Evolutionary conservation across 345 rosid genomes (phyloP).

Genomic region (Citrus mangshanensis): DNA sequence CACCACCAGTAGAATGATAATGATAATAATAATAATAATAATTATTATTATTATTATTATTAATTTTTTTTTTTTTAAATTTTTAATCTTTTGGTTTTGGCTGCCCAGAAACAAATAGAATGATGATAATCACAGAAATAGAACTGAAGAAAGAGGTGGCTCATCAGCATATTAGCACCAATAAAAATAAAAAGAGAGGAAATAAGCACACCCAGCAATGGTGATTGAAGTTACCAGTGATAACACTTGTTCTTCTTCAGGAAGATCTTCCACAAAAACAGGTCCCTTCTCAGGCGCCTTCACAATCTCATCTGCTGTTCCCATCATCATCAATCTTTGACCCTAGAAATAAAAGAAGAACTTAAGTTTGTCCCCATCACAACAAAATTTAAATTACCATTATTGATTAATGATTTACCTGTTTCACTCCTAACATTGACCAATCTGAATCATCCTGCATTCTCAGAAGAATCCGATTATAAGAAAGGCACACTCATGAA

Average conservation of each 20-base stretch:
- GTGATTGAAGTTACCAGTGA: conserved; percentile 45
- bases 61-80: no score
- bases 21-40: no score
- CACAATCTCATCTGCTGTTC: conserved; percentile 93
- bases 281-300: conserved; percentile 95
- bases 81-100: no score
- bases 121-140: no score
- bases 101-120: no score
- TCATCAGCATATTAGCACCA: background rate
- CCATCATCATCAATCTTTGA: conserved; percentile 99
- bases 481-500: conserved; percentile 2
- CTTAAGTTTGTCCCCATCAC: background rate
- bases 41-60: no score
- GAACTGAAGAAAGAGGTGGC: background rate
- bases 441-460: conserved; percentile 94
- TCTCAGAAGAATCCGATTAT: conserved; percentile 5
- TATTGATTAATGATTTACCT: conserved; percentile 32
- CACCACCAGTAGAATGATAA: no score
- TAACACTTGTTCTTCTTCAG: conserved; percentile 84
- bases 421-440: conserved; percentile 74
- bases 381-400: background rate
- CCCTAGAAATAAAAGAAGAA: conserved; percentile 46
- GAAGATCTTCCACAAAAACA: conserved; percentile 94
- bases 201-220: background rate
- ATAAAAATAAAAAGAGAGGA: background rate